Evolutionary conservation across 345 rosid species (phyloP).

Genomic region (Laguncularia racemosa): DNA sequence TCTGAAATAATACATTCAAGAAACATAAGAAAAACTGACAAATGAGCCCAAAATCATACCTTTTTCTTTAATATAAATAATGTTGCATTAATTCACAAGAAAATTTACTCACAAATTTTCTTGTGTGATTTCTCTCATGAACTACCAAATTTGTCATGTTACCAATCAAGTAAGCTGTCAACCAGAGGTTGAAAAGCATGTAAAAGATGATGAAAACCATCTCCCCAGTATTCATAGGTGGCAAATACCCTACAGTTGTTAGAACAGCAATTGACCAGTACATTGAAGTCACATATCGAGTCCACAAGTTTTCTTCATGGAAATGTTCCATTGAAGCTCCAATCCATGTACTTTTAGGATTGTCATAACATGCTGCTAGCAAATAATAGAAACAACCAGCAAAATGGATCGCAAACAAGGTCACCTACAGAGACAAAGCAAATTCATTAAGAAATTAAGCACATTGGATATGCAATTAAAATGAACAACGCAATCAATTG

Average conservation of each 20-base stretch:
- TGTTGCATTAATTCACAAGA: too few relatives aligned
- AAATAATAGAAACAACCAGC: constrained; percentile 93
- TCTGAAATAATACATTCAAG: too few relatives aligned
- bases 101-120: too few relatives aligned
- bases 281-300: too few relatives aligned
- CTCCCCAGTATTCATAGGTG: constrained; percentile 75
- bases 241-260: constrained; percentile 87
- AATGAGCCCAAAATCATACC: background rate
- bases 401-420: constrained; percentile 82
- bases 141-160: too few relatives aligned
- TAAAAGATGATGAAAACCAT: constrained; percentile 85
- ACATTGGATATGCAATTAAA: background rate
- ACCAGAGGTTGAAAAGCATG: constrained; percentile 86
- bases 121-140: too few relatives aligned
- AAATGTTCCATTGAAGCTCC: constrained; percentile 42
- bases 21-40: background rate
- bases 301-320: constrained; percentile 41
- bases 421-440: constrained; percentile 44
- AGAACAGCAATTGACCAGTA: constrained; percentile 97
- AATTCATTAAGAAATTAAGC: background rate
- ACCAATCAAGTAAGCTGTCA: constrained; percentile 89
- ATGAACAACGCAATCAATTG: background rate
- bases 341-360: constrained; percentile 68
- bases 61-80: too few relatives aligned
- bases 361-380: constrained; percentile 52